Conservation (phyloP, 805 yeast genomes). For the Candida wancherniae region DNA sequence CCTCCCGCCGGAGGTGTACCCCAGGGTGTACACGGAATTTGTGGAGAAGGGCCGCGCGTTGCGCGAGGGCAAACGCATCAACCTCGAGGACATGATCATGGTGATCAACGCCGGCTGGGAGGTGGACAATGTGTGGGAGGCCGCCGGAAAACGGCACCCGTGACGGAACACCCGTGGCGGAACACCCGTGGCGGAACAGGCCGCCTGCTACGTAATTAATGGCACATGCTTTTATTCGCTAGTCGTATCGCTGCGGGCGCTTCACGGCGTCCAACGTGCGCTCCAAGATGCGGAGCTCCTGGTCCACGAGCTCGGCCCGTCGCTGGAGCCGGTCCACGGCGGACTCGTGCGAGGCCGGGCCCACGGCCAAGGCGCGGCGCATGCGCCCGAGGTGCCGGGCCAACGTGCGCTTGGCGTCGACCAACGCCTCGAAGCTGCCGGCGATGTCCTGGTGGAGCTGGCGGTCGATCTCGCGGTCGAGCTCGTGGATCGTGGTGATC, state of each 20-base stretch:
- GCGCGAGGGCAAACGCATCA: constrained; percentile 56
- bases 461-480: constrained; percentile 33
- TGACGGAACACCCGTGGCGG: too few species aligned
- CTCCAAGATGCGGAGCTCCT: constrained; percentile 68
- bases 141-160: constrained; percentile 37
- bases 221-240: too few species aligned
- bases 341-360: constrained; percentile 4
- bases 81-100: constrained; percentile 64
- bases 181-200: too few species aligned
- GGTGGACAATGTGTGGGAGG: constrained; percentile 69
- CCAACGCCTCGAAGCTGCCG: constrained; percentile 14
- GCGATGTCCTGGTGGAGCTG: constrained; percentile 34
- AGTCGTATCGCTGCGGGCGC: too few species aligned
- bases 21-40: constrained; percentile 61
- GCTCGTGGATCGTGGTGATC: constrained; percentile 37
- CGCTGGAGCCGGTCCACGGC: constrained; percentile 16
- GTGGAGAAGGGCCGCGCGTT: constrained; percentile 67
- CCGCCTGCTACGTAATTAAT: too few species aligned
- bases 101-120: constrained; percentile 85
- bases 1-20: constrained; percentile 48
- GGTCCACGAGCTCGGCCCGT: constrained; percentile 66
- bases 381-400: constrained; percentile 5
- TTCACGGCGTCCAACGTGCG: constrained; percentile 34
- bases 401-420: constrained; percentile 11
- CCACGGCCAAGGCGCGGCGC: constrained; percentile 11